phyloP scores from a whole-genome alignment of 2,329 filamentous ascomycete genomes.

The Colletotrichum sublineola region DNA sequence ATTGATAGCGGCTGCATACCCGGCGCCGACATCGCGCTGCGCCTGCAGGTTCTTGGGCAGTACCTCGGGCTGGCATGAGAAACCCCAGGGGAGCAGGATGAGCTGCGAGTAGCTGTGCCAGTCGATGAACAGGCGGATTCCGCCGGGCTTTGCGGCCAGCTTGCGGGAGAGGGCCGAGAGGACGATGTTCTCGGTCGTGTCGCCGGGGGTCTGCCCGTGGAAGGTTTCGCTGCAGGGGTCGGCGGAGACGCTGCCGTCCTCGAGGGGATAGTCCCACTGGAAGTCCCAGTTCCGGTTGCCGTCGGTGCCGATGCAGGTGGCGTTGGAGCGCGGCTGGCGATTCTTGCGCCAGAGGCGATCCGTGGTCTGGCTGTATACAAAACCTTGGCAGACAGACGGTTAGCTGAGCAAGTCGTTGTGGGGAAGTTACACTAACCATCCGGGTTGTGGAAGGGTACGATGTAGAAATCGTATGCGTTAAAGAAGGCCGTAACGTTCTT shows the following conservation, averaged over 20 bases:
- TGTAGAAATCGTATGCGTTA: constrained; percentile 71
- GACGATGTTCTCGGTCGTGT: constrained; percentile 62
- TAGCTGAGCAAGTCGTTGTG: constrained; percentile 5
- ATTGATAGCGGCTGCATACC: constrained; percentile 59
- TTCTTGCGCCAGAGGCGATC: constrained; percentile 69
- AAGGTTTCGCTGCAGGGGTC: constrained; percentile 62
- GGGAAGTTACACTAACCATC: constrained; percentile 54
- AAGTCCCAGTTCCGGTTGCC: constrained; percentile 67
- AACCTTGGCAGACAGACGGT: constrained; percentile 53
- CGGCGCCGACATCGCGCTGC: constrained; percentile 47
- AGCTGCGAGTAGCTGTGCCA: constrained; percentile 70
- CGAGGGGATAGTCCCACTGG: constrained; percentile 53
- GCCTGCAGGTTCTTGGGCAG: constrained; percentile 45
- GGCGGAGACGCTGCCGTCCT: constrained; percentile 56
- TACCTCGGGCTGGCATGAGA: constrained; percentile 57
- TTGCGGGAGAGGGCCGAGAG: constrained; percentile 61
- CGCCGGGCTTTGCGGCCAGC: constrained; percentile 56
- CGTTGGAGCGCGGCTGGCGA: constrained; percentile 55
- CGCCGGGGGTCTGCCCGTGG: constrained; percentile 55
- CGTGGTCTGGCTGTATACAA: constrained; percentile 64
- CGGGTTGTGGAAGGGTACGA: constrained; percentile 67
- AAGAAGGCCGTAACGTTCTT: constrained; percentile 58
- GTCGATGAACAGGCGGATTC: constrained; percentile 70
- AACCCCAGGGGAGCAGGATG: constrained; percentile 69
- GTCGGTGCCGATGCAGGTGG: constrained; percentile 63